Evolutionary conservation across 2,329 filamentous ascomycete species (phyloP), one percentile per base, ranked within the genome.

Genomic region (Pezicula radicicola): DNA sequence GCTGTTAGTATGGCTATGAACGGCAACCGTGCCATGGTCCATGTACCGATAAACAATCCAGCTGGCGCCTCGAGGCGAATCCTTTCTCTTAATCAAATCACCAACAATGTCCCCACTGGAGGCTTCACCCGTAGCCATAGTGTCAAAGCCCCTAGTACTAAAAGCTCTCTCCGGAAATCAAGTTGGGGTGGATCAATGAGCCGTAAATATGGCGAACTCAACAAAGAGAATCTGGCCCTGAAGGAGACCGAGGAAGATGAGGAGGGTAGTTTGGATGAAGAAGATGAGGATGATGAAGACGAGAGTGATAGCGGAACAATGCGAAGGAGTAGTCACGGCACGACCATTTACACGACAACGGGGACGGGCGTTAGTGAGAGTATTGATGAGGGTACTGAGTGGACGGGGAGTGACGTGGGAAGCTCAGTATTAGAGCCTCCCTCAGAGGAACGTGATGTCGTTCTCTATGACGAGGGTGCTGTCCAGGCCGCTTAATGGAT

Each of bases 51-150:
- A 42, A 63, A 81, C 2, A 75, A 72, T 16, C 71, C 78, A 45
- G 73, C 75, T 16, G 74, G 81, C 63, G 64, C 78, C 71, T 79
- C 84, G 66, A 81, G 93, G 39, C 85, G 94, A 46, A 97, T 97
- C 63, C 81, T 95, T 53, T 96, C 91, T 47, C 81, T 97, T 35
- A 95, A 88, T 67, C 90, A 97, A 70, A 95, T 97, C 61, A 89
- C 84, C 49, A 85, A 87, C 66, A 93, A 94, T 64, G 76, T 82
- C 33, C 66, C 51, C 63, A 74, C 72, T 7, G 79, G 81, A 18
- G 83, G 81, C 44, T 76, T 96, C 58, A 87, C 87, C 72, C 80
- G 89, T 54, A 92, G 87, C 67, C 87, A 92, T 66, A 91, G 88
- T 52, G 87, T 91, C 59, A 85, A 88, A 61, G 83, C 82, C 19